Evolutionary conservation across 2,329 filamentous ascomycete species (phyloP).

Genomic region (Nemania sp.): DNA sequence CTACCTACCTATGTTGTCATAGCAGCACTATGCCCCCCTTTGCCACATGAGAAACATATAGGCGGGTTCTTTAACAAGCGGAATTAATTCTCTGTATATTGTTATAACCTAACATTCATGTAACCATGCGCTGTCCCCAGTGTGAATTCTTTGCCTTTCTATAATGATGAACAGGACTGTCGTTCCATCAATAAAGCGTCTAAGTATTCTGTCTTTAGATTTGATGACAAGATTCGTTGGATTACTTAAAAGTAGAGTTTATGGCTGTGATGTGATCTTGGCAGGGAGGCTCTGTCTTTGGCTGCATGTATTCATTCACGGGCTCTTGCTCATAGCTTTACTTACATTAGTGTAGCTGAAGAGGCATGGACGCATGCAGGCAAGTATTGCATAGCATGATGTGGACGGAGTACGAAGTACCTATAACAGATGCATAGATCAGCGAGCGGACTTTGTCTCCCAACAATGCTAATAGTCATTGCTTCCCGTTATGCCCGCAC

Average conservation of each 20-base stretch:
- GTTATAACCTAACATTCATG: too few relatives aligned
- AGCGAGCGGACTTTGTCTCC: not conserved
- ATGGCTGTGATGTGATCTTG: conserved; percentile 18
- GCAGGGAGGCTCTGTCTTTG: conserved; percentile 28
- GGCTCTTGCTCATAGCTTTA: not conserved
- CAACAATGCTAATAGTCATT: not conserved
- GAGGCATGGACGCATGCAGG: not conserved
- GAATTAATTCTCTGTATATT: too few relatives aligned
- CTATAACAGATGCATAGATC: too few relatives aligned
- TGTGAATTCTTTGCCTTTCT: too few relatives aligned
- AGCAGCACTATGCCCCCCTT: conserved; percentile 21
- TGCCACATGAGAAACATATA: too few relatives aligned
- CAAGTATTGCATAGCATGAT: not conserved
- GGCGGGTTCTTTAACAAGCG: too few relatives aligned
- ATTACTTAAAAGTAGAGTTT: too few relatives aligned
- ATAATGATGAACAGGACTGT: too few relatives aligned
- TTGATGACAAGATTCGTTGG: too few relatives aligned
- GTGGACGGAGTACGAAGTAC: not conserved
- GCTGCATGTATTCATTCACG: conserved; percentile 21
- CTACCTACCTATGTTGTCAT: conserved; percentile 4
- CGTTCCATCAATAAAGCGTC: not conserved
- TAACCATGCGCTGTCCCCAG: too few relatives aligned
- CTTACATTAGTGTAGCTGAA: not conserved
- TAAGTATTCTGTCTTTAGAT: too few relatives aligned
- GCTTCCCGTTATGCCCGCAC: conserved; percentile 1